These are phyloP conservation scores for Nicotiana rustica DNA, from an alignment of 305 asterid species.

Conservation along the genomic window DNA sequence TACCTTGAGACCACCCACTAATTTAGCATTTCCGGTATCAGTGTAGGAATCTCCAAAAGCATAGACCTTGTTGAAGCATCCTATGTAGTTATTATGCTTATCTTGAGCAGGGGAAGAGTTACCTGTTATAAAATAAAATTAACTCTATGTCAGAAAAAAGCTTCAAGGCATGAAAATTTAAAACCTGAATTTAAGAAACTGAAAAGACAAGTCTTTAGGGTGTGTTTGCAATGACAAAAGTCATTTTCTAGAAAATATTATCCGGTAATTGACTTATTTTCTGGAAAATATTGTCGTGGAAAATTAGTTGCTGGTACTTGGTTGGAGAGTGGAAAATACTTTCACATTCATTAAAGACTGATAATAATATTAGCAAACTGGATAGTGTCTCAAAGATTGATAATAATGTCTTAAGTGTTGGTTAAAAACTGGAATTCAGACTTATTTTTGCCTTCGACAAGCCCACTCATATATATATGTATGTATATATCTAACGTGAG, in stretches of 20 bases:
- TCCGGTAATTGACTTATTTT: neutral
- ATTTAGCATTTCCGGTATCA: constrained; percentile 51
- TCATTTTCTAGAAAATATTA: neutral
- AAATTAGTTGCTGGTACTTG: neutral
- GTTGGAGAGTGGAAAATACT: neutral
- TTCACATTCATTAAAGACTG: neutral
- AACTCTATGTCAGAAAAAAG: neutral
- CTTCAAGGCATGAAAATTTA: constrained; percentile 1
- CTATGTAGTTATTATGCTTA: constrained; percentile 32
- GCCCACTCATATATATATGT: neutral
- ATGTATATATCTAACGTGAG: too few species aligned
- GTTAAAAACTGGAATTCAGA: neutral
- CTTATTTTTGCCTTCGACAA: neutral
- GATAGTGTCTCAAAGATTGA: neutral
- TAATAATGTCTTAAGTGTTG: too few species aligned
- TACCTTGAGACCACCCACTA: constrained; percentile 35
- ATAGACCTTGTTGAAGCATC: constrained; percentile 49
- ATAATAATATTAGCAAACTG: neutral
- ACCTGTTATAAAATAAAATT: neutral
- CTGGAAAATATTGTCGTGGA: too few species aligned
- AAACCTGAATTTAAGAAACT: neutral
- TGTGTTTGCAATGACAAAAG: neutral
- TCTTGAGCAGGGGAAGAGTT: constrained; percentile 38
- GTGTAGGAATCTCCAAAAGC: constrained; percentile 62
- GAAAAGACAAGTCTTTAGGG: neutral